Evolutionary conservation across 495 filamentous ascomycete species (phyloP), one percentile per base, ranked within the genome.

Genomic region (Bryoglossum gracile): DNA sequence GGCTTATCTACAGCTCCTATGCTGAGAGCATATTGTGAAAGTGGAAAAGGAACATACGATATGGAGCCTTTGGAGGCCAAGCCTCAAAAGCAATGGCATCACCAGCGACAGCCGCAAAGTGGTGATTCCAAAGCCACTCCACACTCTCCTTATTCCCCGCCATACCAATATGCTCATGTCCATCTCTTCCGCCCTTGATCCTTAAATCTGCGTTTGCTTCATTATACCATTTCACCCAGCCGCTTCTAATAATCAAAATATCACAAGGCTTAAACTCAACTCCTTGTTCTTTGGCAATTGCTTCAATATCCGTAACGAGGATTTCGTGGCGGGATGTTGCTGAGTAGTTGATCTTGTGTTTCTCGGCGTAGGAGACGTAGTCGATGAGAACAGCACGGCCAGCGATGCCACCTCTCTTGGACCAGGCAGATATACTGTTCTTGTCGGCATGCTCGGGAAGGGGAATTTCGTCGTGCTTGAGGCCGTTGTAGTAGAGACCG

Each of bases 81-180:
- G 62, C 64, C 57, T 80, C 76, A 51, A 74, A 76, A 19, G 61
- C 66, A 17, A 71, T 66, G 37, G 48, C 34, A 58, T 81, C 77
- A 8, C 72, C 68, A 3, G 66, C 77, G 1, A 79, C 68, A 1
- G 75, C 76, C 0, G 75, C 65, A 53, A 81, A 77, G 19, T 65
- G 82, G 43, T 70, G 73, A 60, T 85, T 77, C 57, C 83, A 77
- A 58, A 87, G 53, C 73, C 78, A 84, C 44, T 80, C 73, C 42
- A 78, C 57, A 30, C 79, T 68, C 49, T 65, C 64, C 35, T 75
- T 66, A 28, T 77, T 76, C 51, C 81, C 79, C 38, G 66, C 65
- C 0, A 86, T 55, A 1, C 82, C 81, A 2, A 73, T 73, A 55
- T 69, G 82, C n/a, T 56, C 43, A 70, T 74, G 55, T 49, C 71